Conservation (phyloP, 805 yeast species). For the Candida fluviatilis region DNA sequence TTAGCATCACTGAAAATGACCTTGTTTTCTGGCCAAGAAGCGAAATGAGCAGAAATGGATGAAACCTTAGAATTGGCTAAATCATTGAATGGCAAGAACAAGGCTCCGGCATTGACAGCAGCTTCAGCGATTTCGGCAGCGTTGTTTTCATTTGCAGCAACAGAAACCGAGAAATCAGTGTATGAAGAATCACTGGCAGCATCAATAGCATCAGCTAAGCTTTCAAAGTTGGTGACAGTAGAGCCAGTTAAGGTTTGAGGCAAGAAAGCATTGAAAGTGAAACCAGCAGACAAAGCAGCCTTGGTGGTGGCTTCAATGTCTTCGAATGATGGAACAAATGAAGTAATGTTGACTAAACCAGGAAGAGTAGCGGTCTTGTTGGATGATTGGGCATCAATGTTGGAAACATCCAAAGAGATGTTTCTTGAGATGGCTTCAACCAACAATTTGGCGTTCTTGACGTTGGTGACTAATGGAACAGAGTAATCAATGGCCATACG, state of each 20-base stretch:
- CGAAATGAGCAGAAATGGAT: slow-evolving; percentile 74
- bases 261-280: slow-evolving; percentile 76
- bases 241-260: slow-evolving; percentile 68
- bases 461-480: slow-evolving; percentile 95
- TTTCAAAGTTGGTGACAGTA: slow-evolving; percentile 57
- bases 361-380: slow-evolving; percentile 80
- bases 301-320: slow-evolving; percentile 69
- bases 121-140: slow-evolving; percentile 58
- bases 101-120: slow-evolving; percentile 65
- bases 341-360: slow-evolving; percentile 78
- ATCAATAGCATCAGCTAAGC: slow-evolving; percentile 63
- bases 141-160: slow-evolving; percentile 78
- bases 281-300: slow-evolving; percentile 77
- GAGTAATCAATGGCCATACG: slow-evolving; percentile 99
- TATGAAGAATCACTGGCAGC: slow-evolving; percentile 55
- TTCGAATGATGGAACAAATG: slow-evolving; percentile 69
- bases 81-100: slow-evolving; percentile 77
- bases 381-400: slow-evolving; percentile 86
- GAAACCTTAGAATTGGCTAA: slow-evolving; percentile 66
- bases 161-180: slow-evolving; percentile 78
- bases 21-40: slow-evolving; percentile 78
- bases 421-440: slow-evolving; percentile 89
- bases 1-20: slow-evolving; percentile 90
- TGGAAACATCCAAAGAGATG: slow-evolving; percentile 60
- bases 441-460: slow-evolving; percentile 92